Conservation (phyloP, 2,329 filamentous ascomycete species). For the Colletotrichum limetticola region DNA sequence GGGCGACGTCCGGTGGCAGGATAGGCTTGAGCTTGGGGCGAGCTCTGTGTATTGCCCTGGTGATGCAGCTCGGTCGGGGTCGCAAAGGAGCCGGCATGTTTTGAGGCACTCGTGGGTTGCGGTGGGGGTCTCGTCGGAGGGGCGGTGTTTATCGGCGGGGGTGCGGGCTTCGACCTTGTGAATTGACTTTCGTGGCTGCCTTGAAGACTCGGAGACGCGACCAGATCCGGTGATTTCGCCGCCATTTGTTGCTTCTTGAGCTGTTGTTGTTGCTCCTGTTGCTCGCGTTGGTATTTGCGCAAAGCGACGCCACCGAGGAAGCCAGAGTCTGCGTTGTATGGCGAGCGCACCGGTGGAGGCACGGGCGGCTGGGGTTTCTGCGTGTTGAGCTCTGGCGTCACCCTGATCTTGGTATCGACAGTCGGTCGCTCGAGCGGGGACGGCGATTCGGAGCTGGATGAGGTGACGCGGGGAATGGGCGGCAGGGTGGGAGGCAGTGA, state of each 20-base stretch:
- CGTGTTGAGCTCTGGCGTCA: slow-evolving; percentile 18
- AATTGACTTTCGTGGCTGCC: slow-evolving; percentile 40
- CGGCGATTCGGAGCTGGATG: slow-evolving; percentile 46
- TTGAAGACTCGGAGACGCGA: not conserved
- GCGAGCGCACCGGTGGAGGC: slow-evolving; percentile 43
- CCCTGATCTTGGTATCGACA: slow-evolving; percentile 32
- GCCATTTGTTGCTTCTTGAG: slow-evolving; percentile 29
- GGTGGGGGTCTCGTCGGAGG: slow-evolving; percentile 43
- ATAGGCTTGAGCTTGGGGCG: slow-evolving; percentile 8
- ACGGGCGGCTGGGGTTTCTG: slow-evolving; percentile 39
- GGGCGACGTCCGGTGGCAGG: slow-evolving; percentile 53
- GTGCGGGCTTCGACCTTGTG: slow-evolving; percentile 45
- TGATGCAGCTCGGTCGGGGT: slow-evolving; percentile 60
- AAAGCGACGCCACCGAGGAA: slow-evolving; percentile 68
- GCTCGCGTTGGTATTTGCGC: slow-evolving; percentile 59
- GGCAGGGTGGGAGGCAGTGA: slow-evolving; percentile 60
- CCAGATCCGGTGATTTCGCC: slow-evolving; percentile 22
- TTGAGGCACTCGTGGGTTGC: slow-evolving; percentile 44
- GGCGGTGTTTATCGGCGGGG: slow-evolving; percentile 49
- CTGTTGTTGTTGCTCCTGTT: slow-evolving; percentile 40
- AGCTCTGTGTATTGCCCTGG: slow-evolving; percentile 8
- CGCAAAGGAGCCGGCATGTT: slow-evolving; percentile 55
- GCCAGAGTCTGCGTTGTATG: slow-evolving; percentile 51
- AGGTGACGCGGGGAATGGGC: slow-evolving; percentile 61
- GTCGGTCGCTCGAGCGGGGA: slow-evolving; percentile 29